These are phyloP conservation scores for Leishmania tarentolae DNA, from an alignment of 208 protist genomes.

Conservation along the genomic window DNA sequence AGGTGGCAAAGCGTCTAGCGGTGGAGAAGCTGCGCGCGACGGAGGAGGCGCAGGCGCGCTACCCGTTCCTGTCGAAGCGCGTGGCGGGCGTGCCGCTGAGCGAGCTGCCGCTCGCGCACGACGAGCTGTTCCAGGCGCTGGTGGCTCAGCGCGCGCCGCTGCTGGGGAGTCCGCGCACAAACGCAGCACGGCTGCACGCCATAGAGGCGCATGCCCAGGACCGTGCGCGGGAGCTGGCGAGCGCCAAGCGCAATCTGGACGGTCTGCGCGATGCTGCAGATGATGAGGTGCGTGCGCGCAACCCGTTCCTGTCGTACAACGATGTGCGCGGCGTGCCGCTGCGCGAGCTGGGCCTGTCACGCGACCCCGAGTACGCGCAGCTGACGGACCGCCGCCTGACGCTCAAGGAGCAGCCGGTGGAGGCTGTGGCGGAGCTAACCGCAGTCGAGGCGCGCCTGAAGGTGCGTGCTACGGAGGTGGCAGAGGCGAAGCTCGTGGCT, in stretches of 20 bases:
- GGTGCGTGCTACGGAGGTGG: constrained; percentile 17
- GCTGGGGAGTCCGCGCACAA: constrained; percentile 17
- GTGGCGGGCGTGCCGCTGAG: constrained; percentile 46
- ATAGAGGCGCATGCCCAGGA: constrained; percentile 24
- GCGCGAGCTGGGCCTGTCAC: constrained; percentile 40
- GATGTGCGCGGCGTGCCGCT: constrained; percentile 47
- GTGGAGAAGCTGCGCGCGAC: constrained; percentile 38
- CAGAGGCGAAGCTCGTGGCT: constrained; percentile 8
- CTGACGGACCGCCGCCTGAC: constrained; percentile 19
- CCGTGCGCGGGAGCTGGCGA: constrained; percentile 34
- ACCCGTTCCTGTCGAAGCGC: constrained; percentile 52
- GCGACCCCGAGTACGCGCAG: constrained; percentile 14
- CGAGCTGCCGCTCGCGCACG: constrained; percentile 39
- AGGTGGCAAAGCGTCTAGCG: constrained; percentile 1
- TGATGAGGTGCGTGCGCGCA: constrained; percentile 42
- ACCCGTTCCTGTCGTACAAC: constrained; percentile 60
- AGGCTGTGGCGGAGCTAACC: not conserved
- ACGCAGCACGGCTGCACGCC: constrained; percentile 14
- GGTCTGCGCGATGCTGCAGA: constrained; percentile 55
- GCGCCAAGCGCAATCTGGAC: constrained; percentile 35
- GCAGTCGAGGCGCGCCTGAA: not conserved
- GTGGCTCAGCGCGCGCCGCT: constrained; percentile 30
- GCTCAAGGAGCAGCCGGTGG: not conserved
- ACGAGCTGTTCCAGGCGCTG: constrained; percentile 31
- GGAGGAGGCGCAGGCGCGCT: constrained; percentile 39